phyloP scores from a whole-genome alignment of 2,329 filamentous ascomycete genomes.

The Biscogniauxia mediterranea region DNA sequence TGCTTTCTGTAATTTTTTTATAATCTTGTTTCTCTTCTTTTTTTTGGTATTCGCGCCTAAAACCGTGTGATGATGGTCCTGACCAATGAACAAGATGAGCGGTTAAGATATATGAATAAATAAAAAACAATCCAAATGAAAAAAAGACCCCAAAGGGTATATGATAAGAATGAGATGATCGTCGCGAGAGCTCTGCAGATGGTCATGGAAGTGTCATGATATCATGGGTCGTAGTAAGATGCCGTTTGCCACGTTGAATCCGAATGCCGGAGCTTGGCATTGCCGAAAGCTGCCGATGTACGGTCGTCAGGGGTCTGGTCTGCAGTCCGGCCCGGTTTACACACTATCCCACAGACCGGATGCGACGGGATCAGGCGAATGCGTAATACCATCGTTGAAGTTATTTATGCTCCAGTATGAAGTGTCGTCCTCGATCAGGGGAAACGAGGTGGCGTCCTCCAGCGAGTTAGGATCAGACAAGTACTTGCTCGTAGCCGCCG shows the following conservation, averaged over 20 bases:
- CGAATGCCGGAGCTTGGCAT: slow-evolving; percentile 42
- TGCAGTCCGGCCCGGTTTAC: slow-evolving; percentile 1
- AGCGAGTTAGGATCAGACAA: slow-evolving; percentile 39
- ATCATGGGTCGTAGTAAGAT: slow-evolving; percentile 23
- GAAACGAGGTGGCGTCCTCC: slow-evolving; percentile 40
- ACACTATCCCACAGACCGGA: slow-evolving; percentile 31
- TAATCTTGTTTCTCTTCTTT: neutral
- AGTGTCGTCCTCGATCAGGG: slow-evolving; percentile 46
- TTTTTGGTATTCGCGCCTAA: slow-evolving; percentile 7
- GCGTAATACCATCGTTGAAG: slow-evolving; percentile 36
- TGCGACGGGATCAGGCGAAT: slow-evolving; percentile 34
- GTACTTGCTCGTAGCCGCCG: slow-evolving; percentile 47
- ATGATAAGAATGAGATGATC: slow-evolving; percentile 7
- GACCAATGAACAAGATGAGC: slow-evolving; percentile 16
- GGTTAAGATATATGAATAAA: slow-evolving; percentile 6
- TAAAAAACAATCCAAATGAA: slow-evolving; percentile 8
- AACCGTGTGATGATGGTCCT: slow-evolving; percentile 14
- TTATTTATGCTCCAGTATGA: slow-evolving; percentile 39
- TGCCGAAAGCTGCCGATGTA: neutral
- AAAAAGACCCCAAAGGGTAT: neutral
- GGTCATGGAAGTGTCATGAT: slow-evolving; percentile 13
- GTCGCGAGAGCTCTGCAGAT: neutral
- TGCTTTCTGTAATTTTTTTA: slow-evolving; percentile 7
- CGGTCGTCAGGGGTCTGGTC: slow-evolving; percentile 36
- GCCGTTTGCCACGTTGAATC: slow-evolving; percentile 16